These are phyloP conservation scores for Lepidopterella palustris DNA, from an alignment of 495 filamentous ascomycete species.

Conservation along the genomic window DNA sequence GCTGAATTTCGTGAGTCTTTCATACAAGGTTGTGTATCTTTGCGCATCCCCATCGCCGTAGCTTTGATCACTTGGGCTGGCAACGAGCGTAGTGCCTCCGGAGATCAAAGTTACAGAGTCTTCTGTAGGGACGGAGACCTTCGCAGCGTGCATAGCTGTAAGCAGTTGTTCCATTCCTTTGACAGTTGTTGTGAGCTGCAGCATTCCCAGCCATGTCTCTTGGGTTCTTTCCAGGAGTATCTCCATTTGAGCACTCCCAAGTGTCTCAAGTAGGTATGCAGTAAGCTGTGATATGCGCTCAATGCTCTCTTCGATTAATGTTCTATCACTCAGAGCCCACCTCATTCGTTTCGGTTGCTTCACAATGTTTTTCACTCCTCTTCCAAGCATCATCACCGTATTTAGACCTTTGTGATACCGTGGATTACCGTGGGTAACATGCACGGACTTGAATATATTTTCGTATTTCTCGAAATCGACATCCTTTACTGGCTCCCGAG, in stretches of 20 bases:
- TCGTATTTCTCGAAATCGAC: neutral
- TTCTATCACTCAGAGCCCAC: slow-evolving; percentile 1
- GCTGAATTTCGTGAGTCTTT: neutral
- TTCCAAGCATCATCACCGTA: neutral
- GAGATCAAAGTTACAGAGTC: neutral
- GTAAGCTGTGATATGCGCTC: neutral
- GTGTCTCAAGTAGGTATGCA: neutral
- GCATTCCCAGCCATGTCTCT: neutral
- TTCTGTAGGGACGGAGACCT: neutral
- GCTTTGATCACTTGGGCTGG: neutral
- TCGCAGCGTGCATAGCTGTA: neutral
- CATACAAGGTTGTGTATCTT: neutral
- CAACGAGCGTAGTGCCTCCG: neutral
- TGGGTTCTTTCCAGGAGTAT: neutral
- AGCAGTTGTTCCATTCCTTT: neutral
- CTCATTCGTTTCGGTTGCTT: slow-evolving; percentile 3
- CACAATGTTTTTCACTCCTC: neutral
- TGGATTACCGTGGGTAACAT: neutral
- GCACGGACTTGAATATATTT: neutral
- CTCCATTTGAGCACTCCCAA: neutral
- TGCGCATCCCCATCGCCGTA: neutral
- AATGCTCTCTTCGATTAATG: neutral
- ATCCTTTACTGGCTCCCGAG: neutral
- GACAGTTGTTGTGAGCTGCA: slow-evolving; percentile 1
- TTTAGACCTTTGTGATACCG: neutral